Base-by-base conservation (phyloP, 495 filamentous ascomycete species). In the Thermochaetoides thermophila region DNA sequence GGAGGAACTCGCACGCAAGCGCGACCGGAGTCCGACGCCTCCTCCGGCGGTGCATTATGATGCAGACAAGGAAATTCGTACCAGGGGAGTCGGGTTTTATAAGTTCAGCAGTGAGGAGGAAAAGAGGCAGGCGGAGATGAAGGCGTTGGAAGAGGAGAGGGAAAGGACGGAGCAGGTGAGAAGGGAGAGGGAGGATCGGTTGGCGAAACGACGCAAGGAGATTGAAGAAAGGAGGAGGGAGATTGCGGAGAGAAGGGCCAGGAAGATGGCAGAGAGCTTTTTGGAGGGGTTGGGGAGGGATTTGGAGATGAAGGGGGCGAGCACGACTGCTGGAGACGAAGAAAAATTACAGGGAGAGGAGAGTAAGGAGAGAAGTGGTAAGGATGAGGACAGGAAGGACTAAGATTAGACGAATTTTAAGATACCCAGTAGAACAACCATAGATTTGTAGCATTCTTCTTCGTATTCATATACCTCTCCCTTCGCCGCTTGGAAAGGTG, bases 51-150 rank as follows among this genome's bases (percentile, higher is more conserved):
- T 58, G 52, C 91, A 96, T 52, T 97, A 94, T 55, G 77, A 94
- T 57, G 82, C 83, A 0, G 69, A 63, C 37, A 62, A 58, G 34
- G 89, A 96, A 65, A 74, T 89, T 19, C 62, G 89, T 31, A 81
- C 73, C 24, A 87, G 86, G 48, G 91, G 89, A 0, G 78, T 80
- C 5, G 91, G 84, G 0, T 97, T 94, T 51, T 95, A 85, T 52
- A 66, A 68, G 20, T 96, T 97, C 49, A 79, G 74, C 17, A 64
- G 57, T 40, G 77, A 93, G 52, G 71, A 71, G 47, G 71, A 59
- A 32, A 58, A 58, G 34, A 60, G 89, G 34, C 55, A 57, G 40
- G 49, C 50, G 52, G 78, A 96, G 68, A 93, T 96, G 84, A 66
- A 68, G 52, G 68, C 63, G 29, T 51, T 97, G 38, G 65, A 68